Evolutionary conservation across 2,329 filamentous ascomycete genomes (phyloP).

Genomic region (Paecilomyces sp.): DNA sequence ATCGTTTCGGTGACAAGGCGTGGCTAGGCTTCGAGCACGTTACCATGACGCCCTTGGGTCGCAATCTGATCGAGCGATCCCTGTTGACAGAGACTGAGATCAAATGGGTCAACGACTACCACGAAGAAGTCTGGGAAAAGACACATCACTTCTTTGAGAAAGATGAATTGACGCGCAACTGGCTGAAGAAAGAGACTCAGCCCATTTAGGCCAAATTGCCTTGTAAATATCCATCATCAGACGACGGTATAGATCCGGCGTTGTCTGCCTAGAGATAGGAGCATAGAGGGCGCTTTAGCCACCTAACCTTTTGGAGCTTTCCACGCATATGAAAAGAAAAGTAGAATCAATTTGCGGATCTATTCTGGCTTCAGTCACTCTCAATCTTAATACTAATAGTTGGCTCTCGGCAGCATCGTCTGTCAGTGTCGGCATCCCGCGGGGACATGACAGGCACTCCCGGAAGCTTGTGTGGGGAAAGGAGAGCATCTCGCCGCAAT

Average conservation of each 20-base stretch:
- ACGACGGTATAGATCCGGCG: background rate
- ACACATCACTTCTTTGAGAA: constrained; percentile 68
- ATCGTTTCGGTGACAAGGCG: constrained; percentile 87
- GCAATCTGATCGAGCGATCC: constrained; percentile 70
- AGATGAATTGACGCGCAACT: constrained; percentile 64
- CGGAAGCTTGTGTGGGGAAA: constrained; percentile 1
- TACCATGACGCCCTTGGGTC: constrained; percentile 92
- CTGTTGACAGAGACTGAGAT: constrained; percentile 70
- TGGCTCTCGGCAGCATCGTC: background rate
- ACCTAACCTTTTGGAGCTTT: no score
- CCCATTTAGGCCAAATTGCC: constrained; percentile 36
- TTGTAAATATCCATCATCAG: background rate
- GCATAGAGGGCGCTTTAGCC: background rate
- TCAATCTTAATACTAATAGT: background rate
- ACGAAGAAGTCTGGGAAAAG: constrained; percentile 73
- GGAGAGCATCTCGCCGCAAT: background rate
- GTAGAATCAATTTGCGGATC: no score
- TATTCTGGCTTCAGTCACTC: no score
- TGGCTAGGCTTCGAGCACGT: constrained; percentile 95
- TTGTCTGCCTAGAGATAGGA: background rate
- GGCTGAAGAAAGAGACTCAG: constrained; percentile 82
- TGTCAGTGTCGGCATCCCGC: background rate
- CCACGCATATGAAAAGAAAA: no score
- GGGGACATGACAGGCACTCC: background rate
- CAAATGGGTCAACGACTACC: constrained; percentile 81